Evolutionary conservation across 768 basidiomycete genomes (phyloP).

Genomic region (Calocybe indica): DNA sequence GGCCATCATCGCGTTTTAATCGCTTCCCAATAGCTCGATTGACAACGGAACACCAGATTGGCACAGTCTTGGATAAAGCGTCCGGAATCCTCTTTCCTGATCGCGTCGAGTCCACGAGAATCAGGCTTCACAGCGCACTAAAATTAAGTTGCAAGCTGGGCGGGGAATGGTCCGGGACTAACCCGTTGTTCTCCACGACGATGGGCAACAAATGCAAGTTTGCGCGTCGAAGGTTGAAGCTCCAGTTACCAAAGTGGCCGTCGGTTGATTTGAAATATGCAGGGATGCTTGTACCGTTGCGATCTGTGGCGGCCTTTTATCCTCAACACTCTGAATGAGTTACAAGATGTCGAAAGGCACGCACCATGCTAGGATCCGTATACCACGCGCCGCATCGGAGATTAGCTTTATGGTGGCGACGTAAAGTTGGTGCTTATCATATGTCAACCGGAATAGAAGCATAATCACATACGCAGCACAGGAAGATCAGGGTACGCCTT

Average conservation of each 20-base stretch:
- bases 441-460: background rate
- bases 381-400: slow-evolving; percentile 96
- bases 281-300: slow-evolving; percentile 28
- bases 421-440: background rate
- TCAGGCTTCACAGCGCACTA: slow-evolving; percentile 38
- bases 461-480: slow-evolving; percentile 38
- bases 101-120: slow-evolving; percentile 90
- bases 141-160: slow-evolving; percentile 2
- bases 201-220: slow-evolving; percentile 75
- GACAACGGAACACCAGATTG: slow-evolving; percentile 90
- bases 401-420: slow-evolving; percentile 51
- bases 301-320: background rate
- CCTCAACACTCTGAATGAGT: background rate
- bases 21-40: slow-evolving; percentile 53
- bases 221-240: slow-evolving; percentile 76
- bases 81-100: slow-evolving; percentile 94
- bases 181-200: slow-evolving; percentile 56
- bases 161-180: slow-evolving; percentile 12
- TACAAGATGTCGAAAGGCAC: slow-evolving; percentile 7
- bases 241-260: slow-evolving; percentile 82
- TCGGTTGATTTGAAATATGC: slow-evolving; percentile 94
- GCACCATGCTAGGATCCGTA: slow-evolving; percentile 60
- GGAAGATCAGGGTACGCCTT: slow-evolving; percentile 36
- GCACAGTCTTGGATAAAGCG: slow-evolving; percentile 88
- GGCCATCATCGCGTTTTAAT: slow-evolving; percentile 17